Evolutionary conservation across 495 filamentous ascomycete species (phyloP), one percentile per base, ranked within the genome.

Genomic region (Cryomyces antarcticus): DNA sequence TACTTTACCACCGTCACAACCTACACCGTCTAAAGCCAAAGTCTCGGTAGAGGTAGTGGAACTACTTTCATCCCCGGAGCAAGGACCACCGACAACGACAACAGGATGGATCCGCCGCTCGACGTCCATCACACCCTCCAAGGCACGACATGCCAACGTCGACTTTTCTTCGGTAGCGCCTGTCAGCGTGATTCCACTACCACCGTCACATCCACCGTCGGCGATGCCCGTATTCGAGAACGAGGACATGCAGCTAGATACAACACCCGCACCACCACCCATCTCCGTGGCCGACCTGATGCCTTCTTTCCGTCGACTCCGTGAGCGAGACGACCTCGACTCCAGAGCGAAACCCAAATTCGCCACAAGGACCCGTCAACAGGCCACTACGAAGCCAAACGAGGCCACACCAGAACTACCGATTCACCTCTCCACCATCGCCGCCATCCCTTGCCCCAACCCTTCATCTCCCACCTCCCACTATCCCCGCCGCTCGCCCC

Each of bases 401-500:
- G 17, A 24, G 17, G 17, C 17, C 17, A 24, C 17, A 24, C 17
- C 17, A 24, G 17, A 24, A 24, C 17, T 24, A 24, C 17, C 17
- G 2, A 2, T 24, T 24, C 17, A 24, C 17, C 17, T 24, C 17
- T 24, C 17, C 17, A 24, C 17, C 17, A 24, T 24, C 17, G 17
- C 17, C 17, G 17, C 12, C 9, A 17, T 30, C 10, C 39, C 30
- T 30, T 27, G 28, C 28, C 38, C 34, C n/a, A 29, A 36, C 2
- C 44, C 33, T 39, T 27, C 28, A 10, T 4, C 35, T 10, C 41
- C 12, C 28, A 37, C 44, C n/a, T 17, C 47, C 7, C 39, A 30
- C 44, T 9, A 41, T 12, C 5, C 39, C 17, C 46, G 49, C 10
- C 49, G 48, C 39, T 55, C 54, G 7, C 51, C 51, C 0, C 52